A percentile compares a stretch with the other conserved stretches of the same genome.
Conservation (phyloP, 345 rosid species). For the Syzygium aqueum region DNA sequence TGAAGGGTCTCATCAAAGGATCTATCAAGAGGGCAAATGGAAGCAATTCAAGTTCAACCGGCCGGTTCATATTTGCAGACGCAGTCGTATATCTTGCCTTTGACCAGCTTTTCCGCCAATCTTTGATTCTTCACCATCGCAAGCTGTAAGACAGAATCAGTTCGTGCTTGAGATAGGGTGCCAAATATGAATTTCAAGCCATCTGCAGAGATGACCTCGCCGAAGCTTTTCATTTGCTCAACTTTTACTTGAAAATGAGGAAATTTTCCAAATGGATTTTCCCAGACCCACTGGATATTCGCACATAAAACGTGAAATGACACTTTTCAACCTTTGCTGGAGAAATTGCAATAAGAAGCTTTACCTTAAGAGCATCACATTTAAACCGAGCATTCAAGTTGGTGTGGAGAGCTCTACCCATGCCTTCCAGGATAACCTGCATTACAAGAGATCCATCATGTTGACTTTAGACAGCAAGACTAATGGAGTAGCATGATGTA, state of each 20-base stretch:
- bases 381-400: slow-evolving; percentile 74
- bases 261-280: background rate
- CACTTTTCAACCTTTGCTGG: background rate
- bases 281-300: background rate
- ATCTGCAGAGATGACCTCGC: background rate
- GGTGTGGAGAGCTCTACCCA: slow-evolving; percentile 97
- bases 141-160: slow-evolving; percentile 40
- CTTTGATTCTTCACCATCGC: slow-evolving; percentile 99
- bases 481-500: background rate
- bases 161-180: background rate
- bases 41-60: background rate
- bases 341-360: background rate
- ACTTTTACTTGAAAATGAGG: background rate
- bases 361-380: slow-evolving; percentile 88
- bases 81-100: slow-evolving; percentile 82
- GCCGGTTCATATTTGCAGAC: slow-evolving; percentile 88
- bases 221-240: background rate
- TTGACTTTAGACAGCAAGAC: background rate
- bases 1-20: background rate
- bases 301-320: background rate
- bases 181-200: background rate
- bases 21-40: background rate
- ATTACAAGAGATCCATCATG: background rate
- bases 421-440: slow-evolving; percentile 93
- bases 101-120: slow-evolving; percentile 77